Percentiles rank a stretch among this genome's conserved stretches.
These are phyloP conservation scores for Chrysoporthe austroafricana DNA, from an alignment of 2,329 filamentous ascomycete species.

Conservation along the genomic window DNA sequence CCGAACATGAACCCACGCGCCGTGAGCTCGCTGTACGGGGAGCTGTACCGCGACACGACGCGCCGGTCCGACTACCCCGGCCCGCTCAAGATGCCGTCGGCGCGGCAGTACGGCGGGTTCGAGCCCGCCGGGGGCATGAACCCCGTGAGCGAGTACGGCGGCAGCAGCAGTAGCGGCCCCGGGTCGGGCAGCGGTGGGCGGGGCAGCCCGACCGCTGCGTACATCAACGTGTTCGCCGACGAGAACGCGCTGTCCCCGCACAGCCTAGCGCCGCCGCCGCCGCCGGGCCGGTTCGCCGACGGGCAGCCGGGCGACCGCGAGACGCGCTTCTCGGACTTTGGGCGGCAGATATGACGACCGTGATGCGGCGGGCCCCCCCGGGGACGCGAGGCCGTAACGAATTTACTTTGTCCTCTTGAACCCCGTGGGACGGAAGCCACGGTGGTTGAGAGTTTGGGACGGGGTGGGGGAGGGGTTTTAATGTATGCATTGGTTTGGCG, in stretches of 20 bases:
- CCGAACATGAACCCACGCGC: constrained; percentile 27
- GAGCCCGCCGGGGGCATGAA: constrained; percentile 24
- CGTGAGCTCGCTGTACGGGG: constrained; percentile 29
- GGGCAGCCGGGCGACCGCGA: constrained; percentile 33
- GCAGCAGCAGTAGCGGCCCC: constrained; percentile 28
- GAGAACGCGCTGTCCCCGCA: constrained; percentile 44
- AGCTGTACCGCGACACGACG: constrained; percentile 21
- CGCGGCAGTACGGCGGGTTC: constrained; percentile 25
- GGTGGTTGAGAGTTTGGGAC: not conserved
- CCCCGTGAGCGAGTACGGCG: constrained; percentile 31
- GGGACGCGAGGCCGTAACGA: not conserved
- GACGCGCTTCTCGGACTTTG: constrained; percentile 60
- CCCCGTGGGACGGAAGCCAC: too few relatives aligned
- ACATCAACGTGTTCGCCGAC: constrained; percentile 59
- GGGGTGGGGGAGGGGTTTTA: not conserved
- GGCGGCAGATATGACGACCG: constrained; percentile 39
- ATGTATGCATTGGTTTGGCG: not conserved
- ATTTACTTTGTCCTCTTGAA: too few relatives aligned
- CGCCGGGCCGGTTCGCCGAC: constrained; percentile 2
- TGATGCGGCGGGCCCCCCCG: too few relatives aligned
- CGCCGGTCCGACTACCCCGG: constrained; percentile 23
- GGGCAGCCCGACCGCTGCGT: constrained; percentile 47
- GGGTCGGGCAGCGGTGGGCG: not conserved
- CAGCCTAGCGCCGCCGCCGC: constrained; percentile 2
- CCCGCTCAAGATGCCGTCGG: constrained; percentile 27